A percentile compares a stretch with the other conserved stretches of the same genome.
Evolutionary conservation across 768 basidiomycete genomes (phyloP).

Genomic region (Lactifluus subvellereus): DNA sequence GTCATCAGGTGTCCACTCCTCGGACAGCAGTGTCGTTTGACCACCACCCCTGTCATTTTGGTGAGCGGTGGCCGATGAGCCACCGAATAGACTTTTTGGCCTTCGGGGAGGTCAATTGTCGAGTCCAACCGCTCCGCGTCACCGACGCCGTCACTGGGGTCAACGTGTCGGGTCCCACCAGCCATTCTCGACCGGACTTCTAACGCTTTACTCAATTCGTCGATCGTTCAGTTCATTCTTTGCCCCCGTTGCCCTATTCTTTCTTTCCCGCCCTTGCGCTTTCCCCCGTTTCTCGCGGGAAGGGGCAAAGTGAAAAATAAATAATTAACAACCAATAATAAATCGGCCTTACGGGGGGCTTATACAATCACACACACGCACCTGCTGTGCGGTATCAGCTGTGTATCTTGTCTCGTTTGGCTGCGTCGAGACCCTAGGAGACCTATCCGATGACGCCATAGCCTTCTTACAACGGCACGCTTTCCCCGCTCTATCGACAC

Average conservation of each 20-base stretch:
- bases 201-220: conserved; percentile 13
- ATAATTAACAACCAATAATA: not conserved
- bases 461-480: not conserved
- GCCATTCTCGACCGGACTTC: conserved; percentile 10
- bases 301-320: not conserved
- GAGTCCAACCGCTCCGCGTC: not conserved
- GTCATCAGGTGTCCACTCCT: not conserved
- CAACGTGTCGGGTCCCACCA: not conserved
- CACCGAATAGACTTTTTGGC: conserved; percentile 23
- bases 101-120: not conserved
- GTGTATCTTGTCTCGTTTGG: not conserved
- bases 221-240: not conserved
- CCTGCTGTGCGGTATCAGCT: not conserved
- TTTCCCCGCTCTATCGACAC: conserved; percentile 21
- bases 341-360: conserved; percentile 5
- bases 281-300: not conserved
- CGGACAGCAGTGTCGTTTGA: not conserved
- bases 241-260: not conserved
- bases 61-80: conserved; percentile 4
- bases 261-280: not conserved
- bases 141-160: not conserved
- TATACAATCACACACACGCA: not conserved
- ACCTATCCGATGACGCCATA: conserved; percentile 16
- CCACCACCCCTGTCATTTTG: not conserved
- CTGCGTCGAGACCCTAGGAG: not conserved